Evolutionary conservation across 202 grass and related monocot species (phyloP).

Genomic region (Brachypodium distachyon): DNA sequence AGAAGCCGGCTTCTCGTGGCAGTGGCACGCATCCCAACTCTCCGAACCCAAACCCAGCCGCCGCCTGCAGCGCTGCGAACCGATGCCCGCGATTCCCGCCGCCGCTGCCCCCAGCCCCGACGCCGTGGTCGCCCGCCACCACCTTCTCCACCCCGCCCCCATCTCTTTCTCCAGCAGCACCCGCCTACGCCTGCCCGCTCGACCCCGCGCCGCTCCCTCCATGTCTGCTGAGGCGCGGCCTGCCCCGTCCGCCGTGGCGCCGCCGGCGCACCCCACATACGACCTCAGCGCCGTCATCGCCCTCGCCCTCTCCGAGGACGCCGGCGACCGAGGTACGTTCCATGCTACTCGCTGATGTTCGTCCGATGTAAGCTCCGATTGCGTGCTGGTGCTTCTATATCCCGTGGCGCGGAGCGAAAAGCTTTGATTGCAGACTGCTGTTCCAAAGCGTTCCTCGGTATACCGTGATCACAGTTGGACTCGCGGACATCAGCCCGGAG

Average conservation of each 20-base stretch:
- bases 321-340: conserved; percentile 59
- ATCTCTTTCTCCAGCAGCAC: neutral
- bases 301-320: conserved; percentile 90
- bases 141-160: neutral
- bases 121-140: neutral
- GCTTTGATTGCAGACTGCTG: neutral
- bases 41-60: neutral
- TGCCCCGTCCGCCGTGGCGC: conserved; percentile 24
- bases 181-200: conserved; percentile 11
- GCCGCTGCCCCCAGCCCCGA: neutral
- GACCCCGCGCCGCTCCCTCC: neutral
- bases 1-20: neutral
- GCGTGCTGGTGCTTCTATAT: neutral
- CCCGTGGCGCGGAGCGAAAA: neutral
- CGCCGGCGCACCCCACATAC: conserved; percentile 80
- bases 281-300: conserved; percentile 70
- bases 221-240: conserved; percentile 19
- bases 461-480: neutral
- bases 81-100: conserved; percentile 20
- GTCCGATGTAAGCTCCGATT: neutral
- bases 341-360: neutral
- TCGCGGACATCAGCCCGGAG: neutral
- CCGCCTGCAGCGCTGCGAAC: neutral
- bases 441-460: neutral
- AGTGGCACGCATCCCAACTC: neutral